These are phyloP conservation scores for Salix purpurea DNA, from an alignment of 345 rosid species.

Conservation along the genomic window DNA sequence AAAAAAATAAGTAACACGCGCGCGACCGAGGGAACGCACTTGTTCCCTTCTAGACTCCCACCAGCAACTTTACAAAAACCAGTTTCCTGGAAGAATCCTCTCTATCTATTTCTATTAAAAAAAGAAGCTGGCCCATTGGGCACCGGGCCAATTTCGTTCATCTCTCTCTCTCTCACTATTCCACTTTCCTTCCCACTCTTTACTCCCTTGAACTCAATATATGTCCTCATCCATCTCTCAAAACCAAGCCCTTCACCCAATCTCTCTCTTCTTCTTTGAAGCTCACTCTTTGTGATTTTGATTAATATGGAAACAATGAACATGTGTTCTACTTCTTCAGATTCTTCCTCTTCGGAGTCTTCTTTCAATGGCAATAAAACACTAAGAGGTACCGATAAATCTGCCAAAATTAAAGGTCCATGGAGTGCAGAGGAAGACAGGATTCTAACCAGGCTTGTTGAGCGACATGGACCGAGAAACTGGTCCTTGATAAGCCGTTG, in stretches of 20 bases:
- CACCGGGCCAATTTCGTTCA: constrained; percentile 32
- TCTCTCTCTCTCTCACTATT: not conserved
- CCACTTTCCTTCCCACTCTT: constrained; percentile 2
- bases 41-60: constrained; percentile 14
- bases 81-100: constrained; percentile 46
- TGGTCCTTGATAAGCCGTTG: constrained; percentile 54
- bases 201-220: not conserved
- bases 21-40: constrained; percentile 3
- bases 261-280: not conserved
- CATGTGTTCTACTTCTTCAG: constrained; percentile 43
- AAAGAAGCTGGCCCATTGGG: not conserved
- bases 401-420: constrained; percentile 54
- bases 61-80: constrained; percentile 45
- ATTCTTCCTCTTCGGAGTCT: constrained; percentile 48
- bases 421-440: constrained; percentile 74
- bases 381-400: constrained; percentile 13
- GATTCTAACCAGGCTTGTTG: constrained; percentile 51
- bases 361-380: constrained; percentile 21
- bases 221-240: not conserved
- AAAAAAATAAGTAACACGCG: constrained; percentile 1
- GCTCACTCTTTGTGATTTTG: no score
- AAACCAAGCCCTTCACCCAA: not conserved
- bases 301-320: constrained; percentile 31
- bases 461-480: constrained; percentile 48
- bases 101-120: not conserved